phyloP scores from a whole-genome alignment of 2,329 filamentous ascomycete genomes.

The Talaromyces sp. region DNA sequence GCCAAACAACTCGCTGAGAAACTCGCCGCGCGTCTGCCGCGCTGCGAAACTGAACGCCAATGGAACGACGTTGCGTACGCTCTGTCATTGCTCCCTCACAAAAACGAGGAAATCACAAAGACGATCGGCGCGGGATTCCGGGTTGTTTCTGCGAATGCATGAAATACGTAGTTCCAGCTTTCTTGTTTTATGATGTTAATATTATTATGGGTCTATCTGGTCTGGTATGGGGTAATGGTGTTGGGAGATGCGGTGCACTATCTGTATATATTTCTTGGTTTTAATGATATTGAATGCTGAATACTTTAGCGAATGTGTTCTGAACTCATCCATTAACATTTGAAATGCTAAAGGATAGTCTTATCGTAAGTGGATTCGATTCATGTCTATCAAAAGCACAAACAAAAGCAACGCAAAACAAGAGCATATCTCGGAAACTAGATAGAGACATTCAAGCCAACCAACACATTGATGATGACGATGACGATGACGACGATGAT shows the following conservation, averaged over 20 bases:
- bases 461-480: not conserved
- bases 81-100: constrained; percentile 77
- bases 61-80: constrained; percentile 98
- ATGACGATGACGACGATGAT: not conserved
- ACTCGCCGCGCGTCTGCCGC: constrained; percentile 73
- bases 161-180: constrained; percentile 3
- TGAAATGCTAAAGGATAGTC: not conserved
- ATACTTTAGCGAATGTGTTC: too few species aligned
- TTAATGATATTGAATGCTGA: too few species aligned
- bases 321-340: not conserved
- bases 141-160: constrained; percentile 60
- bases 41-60: constrained; percentile 88
- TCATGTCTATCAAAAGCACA: not conserved
- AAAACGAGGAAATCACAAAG: constrained; percentile 44
- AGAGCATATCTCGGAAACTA: not conserved
- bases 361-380: not conserved
- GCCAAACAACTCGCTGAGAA: constrained; percentile 92
- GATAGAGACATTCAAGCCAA: not conserved
- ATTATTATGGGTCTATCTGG: not conserved
- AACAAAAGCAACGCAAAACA: not conserved
- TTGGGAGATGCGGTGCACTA: not conserved
- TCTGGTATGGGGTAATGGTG: not conserved
- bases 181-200: not conserved
- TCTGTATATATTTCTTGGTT: not conserved
- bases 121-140: constrained; percentile 45